Conservation (phyloP, 108 stramenopile genomes). For the Pseudonitzschia multiseries region DNA sequence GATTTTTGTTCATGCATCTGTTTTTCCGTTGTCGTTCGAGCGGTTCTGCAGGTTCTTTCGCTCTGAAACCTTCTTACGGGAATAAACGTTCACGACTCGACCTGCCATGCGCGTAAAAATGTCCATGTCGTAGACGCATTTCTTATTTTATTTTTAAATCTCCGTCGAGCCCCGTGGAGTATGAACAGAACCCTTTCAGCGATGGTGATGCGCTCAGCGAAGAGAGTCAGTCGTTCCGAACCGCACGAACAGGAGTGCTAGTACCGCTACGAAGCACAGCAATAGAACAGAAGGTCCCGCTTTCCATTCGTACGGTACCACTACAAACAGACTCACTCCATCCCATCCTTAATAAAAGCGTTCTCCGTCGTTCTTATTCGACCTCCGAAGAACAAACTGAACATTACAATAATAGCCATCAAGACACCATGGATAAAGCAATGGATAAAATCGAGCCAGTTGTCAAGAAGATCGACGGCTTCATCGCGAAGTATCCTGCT, state of each 20-base stretch:
- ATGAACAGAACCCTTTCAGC: conserved; percentile 6
- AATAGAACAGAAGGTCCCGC: neutral
- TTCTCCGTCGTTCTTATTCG: neutral
- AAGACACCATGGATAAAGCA: conserved; percentile 62
- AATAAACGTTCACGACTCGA: neutral
- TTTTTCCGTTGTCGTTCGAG: no score
- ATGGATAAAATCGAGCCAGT: conserved; percentile 69
- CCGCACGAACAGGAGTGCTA: neutral
- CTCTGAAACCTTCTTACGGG: no score
- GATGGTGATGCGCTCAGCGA: neutral
- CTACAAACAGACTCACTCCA: no score
- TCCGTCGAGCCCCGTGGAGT: neutral
- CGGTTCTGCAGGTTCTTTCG: no score
- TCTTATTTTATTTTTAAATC: neutral
- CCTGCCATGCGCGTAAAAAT: neutral
- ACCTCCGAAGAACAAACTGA: neutral
- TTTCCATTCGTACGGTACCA: neutral
- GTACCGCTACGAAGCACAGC: neutral
- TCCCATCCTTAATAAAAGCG: no score
- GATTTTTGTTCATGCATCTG: no score
- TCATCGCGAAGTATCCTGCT: conserved; percentile 77
- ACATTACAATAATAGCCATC: neutral
- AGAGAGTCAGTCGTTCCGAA: neutral
- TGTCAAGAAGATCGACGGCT: conserved; percentile 63
- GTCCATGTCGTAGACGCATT: no score